Conservation (phyloP, 1,284 basidiomycete genomes). For the Chiua sp. region DNA sequence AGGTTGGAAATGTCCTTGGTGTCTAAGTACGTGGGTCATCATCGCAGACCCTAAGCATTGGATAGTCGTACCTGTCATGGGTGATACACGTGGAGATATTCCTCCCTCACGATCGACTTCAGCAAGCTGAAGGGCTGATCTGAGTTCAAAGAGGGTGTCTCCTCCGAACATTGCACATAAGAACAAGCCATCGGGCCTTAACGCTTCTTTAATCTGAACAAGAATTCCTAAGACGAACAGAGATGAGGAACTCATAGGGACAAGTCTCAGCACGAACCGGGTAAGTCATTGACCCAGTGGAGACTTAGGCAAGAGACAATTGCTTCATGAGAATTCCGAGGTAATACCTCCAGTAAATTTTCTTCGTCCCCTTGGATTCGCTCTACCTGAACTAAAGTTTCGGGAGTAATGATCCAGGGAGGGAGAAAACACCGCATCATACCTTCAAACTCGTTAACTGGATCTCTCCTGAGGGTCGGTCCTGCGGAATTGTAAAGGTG, state of each 20-base stretch:
- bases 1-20: conserved; percentile 92
- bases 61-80: conserved; percentile 85
- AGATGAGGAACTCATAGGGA: background rate
- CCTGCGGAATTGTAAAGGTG: conserved; percentile 44
- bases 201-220: conserved; percentile 85
- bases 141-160: conserved; percentile 95
- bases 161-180: conserved; percentile 95
- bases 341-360: conserved; percentile 64
- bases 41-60: background rate
- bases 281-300: conserved; percentile 99
- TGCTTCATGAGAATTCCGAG: conserved; percentile 85
- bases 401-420: conserved; percentile 7
- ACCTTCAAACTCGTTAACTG: conserved; percentile 81
- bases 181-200: conserved; percentile 95
- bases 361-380: conserved; percentile 84
- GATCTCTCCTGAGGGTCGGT: conserved; percentile 72
- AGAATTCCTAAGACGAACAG: conserved; percentile 61
- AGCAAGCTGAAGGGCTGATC: conserved; percentile 90
- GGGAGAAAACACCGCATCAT: background rate
- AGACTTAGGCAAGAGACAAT: conserved; percentile 91
- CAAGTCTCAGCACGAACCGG: conserved; percentile 54
- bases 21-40: conserved; percentile 51
- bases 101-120: conserved; percentile 96
- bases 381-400: conserved; percentile 66
- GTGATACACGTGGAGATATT: conserved; percentile 93